Evolutionary conservation across 805 yeast genomes (phyloP).

Genomic region (Kodamaea neixiangensis): DNA sequence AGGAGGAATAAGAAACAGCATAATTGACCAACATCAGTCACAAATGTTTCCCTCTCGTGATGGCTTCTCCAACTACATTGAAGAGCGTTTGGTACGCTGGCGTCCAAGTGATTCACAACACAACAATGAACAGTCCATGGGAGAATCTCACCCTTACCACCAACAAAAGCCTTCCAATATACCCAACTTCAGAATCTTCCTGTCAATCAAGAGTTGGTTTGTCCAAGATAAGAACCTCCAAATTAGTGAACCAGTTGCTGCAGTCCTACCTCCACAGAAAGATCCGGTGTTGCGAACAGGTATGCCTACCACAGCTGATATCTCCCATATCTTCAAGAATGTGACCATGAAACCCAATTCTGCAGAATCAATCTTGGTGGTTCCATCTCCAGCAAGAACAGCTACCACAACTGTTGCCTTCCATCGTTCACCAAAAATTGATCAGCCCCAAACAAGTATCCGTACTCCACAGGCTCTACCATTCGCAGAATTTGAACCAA

Average conservation of each 20-base stretch:
- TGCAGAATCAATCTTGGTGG: conserved; percentile 6
- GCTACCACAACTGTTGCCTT: conserved; percentile 1
- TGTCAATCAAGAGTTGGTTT: conserved; percentile 8
- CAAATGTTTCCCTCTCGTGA: conserved; percentile 16
- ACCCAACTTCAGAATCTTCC: neutral
- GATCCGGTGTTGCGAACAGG: neutral
- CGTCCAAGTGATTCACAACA: conserved; percentile 36
- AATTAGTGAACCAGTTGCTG: neutral
- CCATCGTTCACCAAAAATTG: neutral
- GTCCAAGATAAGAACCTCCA: neutral
- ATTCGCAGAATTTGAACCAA: conserved; percentile 19
- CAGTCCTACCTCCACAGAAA: neutral
- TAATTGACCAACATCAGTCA: conserved; percentile 13
- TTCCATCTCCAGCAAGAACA: conserved; percentile 4
- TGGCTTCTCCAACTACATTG: conserved; percentile 28
- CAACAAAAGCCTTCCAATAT: neutral
- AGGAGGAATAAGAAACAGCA: conserved; percentile 10
- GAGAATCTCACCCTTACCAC: conserved; percentile 36
- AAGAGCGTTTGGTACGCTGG: conserved; percentile 33
- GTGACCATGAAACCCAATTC: conserved; percentile 10
- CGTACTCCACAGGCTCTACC: conserved; percentile 28
- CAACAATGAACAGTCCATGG: conserved; percentile 24
- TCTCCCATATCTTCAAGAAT: conserved; percentile 1
- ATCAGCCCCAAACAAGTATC: neutral
- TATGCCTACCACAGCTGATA: conserved; percentile 8